phyloP scores from a whole-genome alignment of 2,329 filamentous ascomycete genomes.

The Talaromyces piceae region DNA sequence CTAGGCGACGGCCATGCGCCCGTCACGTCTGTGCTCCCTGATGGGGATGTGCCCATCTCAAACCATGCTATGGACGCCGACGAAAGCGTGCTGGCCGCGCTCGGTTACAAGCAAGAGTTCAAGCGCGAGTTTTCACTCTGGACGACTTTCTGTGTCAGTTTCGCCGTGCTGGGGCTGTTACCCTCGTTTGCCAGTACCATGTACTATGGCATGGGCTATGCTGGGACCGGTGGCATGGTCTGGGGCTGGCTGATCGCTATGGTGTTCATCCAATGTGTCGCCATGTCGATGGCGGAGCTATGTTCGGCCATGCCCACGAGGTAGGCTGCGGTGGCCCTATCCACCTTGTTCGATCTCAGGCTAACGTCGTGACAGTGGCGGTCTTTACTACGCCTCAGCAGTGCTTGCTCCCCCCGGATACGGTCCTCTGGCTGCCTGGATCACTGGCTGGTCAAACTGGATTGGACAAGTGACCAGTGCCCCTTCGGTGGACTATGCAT shows the following conservation, averaged over 20 bases:
- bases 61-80: constrained; percentile 33
- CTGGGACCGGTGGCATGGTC: constrained; percentile 57
- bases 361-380: constrained; percentile 41
- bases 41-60: constrained; percentile 30
- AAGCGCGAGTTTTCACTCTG: constrained; percentile 66
- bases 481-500: constrained; percentile 59
- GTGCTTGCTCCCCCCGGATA: constrained; percentile 61
- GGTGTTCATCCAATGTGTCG: constrained; percentile 64
- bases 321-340: constrained; percentile 18
- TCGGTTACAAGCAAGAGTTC: constrained; percentile 54
- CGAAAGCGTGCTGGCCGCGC: constrained; percentile 35
- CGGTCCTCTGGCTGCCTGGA: constrained; percentile 60
- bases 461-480: constrained; percentile 59
- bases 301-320: constrained; percentile 67
- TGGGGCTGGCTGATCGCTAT: constrained; percentile 72
- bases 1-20: constrained; percentile 22
- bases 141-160: constrained; percentile 67
- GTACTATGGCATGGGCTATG: constrained; percentile 59
- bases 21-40: constrained; percentile 29
- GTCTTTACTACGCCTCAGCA: constrained; percentile 66
- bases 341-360: background rate
- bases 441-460: constrained; percentile 66
- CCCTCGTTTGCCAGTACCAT: constrained; percentile 66
- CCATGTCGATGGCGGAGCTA: constrained; percentile 62
- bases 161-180: constrained; percentile 63